Conservation (phyloP, 192 early-diverging fungal genomes). For the Umbelopsis sp. region DNA sequence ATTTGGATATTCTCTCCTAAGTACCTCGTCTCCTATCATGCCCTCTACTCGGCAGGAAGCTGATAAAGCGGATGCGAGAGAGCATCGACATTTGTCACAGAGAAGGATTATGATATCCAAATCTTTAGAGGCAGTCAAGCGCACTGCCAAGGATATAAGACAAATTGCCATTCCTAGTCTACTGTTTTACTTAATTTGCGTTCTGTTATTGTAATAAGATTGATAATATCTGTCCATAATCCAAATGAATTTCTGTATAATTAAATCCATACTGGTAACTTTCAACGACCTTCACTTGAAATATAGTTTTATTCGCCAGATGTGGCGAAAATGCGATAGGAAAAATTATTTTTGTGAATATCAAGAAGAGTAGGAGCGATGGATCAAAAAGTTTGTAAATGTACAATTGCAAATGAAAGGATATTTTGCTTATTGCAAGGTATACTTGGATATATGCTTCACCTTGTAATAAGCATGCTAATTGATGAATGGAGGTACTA, state of each 20-base stretch:
- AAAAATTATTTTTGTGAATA: background rate
- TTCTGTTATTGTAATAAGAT: background rate
- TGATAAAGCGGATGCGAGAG: background rate
- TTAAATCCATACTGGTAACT: too few relatives aligned
- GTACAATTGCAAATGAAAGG: constrained; percentile 10
- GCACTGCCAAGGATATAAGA: background rate
- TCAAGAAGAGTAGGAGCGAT: background rate
- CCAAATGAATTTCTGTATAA: background rate
- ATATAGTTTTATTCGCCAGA: constrained; percentile 1
- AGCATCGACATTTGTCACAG: background rate
- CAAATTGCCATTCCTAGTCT: constrained; percentile 6
- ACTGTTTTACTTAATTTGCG: constrained; percentile 8
- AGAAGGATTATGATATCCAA: background rate
- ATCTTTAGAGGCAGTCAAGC: background rate
- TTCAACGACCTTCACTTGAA: background rate
- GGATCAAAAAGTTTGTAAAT: constrained; percentile 4
- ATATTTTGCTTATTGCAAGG: background rate
- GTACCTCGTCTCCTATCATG: background rate
- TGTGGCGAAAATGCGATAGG: background rate
- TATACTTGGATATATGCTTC: background rate
- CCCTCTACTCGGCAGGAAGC: constrained; percentile 1
- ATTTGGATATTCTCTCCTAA: background rate
- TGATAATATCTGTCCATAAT: background rate
- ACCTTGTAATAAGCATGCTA: too few relatives aligned
- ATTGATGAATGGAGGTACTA: too few relatives aligned